These are phyloP conservation scores for Fusarium azukiicola DNA, from an alignment of 2,329 filamentous ascomycete genomes.

Conservation along the genomic window DNA sequence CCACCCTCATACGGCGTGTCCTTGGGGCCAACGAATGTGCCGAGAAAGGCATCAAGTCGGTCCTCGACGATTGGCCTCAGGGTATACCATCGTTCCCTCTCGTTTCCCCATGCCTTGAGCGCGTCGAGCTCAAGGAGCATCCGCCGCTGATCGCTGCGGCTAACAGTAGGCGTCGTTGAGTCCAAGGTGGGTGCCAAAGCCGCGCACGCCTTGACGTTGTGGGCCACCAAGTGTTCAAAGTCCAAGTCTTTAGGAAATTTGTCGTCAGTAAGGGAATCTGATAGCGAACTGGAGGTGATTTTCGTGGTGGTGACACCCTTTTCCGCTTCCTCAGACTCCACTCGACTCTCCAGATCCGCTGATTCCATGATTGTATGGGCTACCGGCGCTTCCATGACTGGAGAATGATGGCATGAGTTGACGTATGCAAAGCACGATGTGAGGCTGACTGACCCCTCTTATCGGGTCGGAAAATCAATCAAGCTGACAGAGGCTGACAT, in stretches of 20 bases:
- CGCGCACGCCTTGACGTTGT: neutral
- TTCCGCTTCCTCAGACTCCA: neutral
- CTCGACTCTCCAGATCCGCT: too few species aligned
- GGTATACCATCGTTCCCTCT: neutral
- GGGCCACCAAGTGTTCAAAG: neutral
- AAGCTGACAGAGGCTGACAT: conserved; percentile 7
- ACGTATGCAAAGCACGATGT: neutral
- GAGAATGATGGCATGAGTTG: neutral
- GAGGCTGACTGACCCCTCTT: conserved; percentile 11
- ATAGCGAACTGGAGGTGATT: neutral
- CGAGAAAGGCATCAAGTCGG: neutral
- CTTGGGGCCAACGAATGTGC: neutral
- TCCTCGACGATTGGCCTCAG: neutral
- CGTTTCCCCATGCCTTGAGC: neutral
- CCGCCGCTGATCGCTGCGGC: conserved; percentile 1
- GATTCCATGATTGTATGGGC: too few species aligned
- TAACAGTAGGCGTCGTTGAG: neutral
- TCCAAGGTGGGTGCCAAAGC: neutral
- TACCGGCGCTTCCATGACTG: neutral
- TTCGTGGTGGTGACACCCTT: neutral
- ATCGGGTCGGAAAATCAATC: conserved; percentile 15
- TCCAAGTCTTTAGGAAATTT: neutral
- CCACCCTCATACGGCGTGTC: neutral
- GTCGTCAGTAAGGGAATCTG: neutral
- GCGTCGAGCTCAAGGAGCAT: neutral